Percentiles rank a stretch among this genome's conserved stretches.
phyloP scores from a whole-genome alignment of 441 rosid genomes.

The Populus hybrid region DNA sequence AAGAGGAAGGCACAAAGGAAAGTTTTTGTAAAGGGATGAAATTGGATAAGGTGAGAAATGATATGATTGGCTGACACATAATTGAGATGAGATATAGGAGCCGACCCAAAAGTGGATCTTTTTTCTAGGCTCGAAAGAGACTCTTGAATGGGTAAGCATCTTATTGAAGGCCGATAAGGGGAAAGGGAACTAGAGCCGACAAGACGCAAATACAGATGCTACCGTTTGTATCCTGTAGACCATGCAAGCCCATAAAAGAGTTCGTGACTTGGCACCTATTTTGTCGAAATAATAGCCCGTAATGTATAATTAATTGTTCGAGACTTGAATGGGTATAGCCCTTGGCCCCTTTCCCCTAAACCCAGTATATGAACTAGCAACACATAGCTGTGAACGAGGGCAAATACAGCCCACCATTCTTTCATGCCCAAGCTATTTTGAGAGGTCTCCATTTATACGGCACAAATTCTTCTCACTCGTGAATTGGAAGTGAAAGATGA shows the following conservation, averaged over 20 bases:
- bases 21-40: not conserved
- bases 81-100: not conserved
- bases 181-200: not conserved
- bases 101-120: no score
- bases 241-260: conserved; percentile 1
- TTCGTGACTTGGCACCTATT: not conserved
- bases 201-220: not conserved
- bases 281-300: not conserved
- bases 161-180: no score
- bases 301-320: not conserved
- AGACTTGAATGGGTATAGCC: not conserved
- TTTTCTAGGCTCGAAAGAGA: no score
- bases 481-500: no score
- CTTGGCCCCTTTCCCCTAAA: not conserved
- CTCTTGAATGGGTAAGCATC: no score
- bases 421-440: not conserved
- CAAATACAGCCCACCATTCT: not conserved
- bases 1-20: not conserved
- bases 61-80: conserved; percentile 8
- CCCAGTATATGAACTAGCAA: not conserved
- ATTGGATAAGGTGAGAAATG: conserved; percentile 13
- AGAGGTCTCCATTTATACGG: not conserved
- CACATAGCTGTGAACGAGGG: not conserved
- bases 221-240: not conserved
- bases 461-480: not conserved